Base-by-base conservation (phyloP, 257 asterid genomes). In the Jasminum sambac region DNA sequence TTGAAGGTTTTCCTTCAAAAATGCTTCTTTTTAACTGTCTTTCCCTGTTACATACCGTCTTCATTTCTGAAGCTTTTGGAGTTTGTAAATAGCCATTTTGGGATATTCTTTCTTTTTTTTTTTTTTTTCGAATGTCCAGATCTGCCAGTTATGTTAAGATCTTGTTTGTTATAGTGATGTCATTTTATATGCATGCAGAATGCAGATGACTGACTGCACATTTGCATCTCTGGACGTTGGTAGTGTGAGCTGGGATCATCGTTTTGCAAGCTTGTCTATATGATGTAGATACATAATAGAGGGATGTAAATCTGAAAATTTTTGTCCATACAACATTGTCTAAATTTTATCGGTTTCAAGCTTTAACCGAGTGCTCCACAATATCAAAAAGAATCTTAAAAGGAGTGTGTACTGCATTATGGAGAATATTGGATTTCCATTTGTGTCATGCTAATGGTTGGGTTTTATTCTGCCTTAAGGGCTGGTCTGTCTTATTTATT, bases 301-400 rank as follows among this genome's bases (percentile, higher is more conserved):
- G 70, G 43, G 24, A n/a, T 76, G 79, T 78, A 82, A 69, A 78
- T 76, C 75, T 66, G 42, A 60, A 66, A 63, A 50, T n/a, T 58
- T 69, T 68, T 79, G 81, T 44, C 19, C 55, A 64, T 72, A 55
- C 6, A 55, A 8, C n/a, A 10, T 34, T 55, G 21, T 55, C 62
- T 55, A 30, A 23, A 55, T 23, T 55, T 4, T 55, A 55, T 55
- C 11, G 62, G 62, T 21, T 23, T 23, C 23, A 55, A 11, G 23
- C 5, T 55, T 55, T 6, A 55, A 21, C 8, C 17, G 26, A 19
- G 19, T 24, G 62, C 36, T 55, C 21, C 16, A 8, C 13, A 23
- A 23, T n/a, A n/a, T 25, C 36, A 8, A 19, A 0, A 21, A 55
- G 62, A 19, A 55, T n/a, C 16, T 10, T 55, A 30, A 9, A 24